Evolutionary conservation across 306 rosid genomes (phyloP).

Genomic region (Castanea mollissima): DNA sequence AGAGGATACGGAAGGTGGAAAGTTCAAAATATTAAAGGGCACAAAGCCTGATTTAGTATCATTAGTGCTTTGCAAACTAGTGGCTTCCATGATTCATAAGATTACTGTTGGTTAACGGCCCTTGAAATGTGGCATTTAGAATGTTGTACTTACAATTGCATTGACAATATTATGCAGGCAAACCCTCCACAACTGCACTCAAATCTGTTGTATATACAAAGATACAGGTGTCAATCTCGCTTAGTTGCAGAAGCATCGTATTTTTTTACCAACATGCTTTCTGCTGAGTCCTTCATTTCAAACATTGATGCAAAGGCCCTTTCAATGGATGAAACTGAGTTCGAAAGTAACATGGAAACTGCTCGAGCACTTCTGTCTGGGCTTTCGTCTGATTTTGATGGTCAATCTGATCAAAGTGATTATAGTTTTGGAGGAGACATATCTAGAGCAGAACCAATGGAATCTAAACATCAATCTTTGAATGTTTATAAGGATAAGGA

Average conservation of each 20-base stretch:
- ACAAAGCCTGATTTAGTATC: neutral
- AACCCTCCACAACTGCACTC: constrained; percentile 97
- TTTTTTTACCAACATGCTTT: constrained; percentile 91
- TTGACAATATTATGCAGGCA: constrained; percentile 60
- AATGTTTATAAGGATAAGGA: constrained; percentile 48
- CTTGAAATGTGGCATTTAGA: constrained; percentile 3
- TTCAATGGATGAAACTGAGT: constrained; percentile 90
- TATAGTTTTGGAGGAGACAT: constrained; percentile 35
- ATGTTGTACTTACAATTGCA: constrained; percentile 11
- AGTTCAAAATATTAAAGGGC: neutral
- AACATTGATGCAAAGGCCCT: constrained; percentile 88
- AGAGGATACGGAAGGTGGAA: neutral
- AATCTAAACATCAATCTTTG: constrained; percentile 35
- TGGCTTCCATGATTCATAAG: neutral
- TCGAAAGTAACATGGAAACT: constrained; percentile 81
- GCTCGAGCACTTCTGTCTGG: constrained; percentile 88
- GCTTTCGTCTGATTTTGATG: constrained; percentile 56
- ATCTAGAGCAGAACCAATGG: constrained; percentile 34
- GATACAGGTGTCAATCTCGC: constrained; percentile 81
- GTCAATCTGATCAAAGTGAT: constrained; percentile 43
- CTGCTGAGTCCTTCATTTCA: constrained; percentile 90
- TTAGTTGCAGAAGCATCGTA: constrained; percentile 84
- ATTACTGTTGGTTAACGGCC: neutral
- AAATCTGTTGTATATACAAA: constrained; percentile 84
- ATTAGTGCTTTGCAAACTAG: neutral